A percentile compares a stretch with the other conserved stretches of the same genome.
phyloP scores from a whole-genome alignment of 2,329 filamentous ascomycete species.

The Colletotrichum agaves region DNA sequence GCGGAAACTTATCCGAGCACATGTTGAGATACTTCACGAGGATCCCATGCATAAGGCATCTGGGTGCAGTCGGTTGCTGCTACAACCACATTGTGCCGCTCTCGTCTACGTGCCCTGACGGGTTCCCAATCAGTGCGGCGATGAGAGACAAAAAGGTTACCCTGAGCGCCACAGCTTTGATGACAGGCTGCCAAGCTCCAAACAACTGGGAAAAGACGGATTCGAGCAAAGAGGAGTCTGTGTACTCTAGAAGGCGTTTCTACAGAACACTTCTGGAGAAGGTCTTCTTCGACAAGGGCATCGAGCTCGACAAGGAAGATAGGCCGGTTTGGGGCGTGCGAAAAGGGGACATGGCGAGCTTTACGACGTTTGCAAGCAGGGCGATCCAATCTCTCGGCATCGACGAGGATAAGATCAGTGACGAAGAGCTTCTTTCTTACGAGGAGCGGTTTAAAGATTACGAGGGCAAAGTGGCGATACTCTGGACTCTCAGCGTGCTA shows the following conservation, averaged over 20 bases:
- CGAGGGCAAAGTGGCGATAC: conserved; percentile 44
- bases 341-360: conserved; percentile 44
- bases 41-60: conserved; percentile 38
- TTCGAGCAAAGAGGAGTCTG: conserved; percentile 32
- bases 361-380: conserved; percentile 42
- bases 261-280: conserved; percentile 45
- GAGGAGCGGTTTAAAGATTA: conserved; percentile 40
- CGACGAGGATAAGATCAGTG: conserved; percentile 30
- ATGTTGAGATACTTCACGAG: conserved; percentile 46
- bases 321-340: conserved; percentile 46
- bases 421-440: conserved; percentile 41
- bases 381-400: conserved; percentile 42
- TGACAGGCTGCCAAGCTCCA: conserved; percentile 48
- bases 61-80: conserved; percentile 47
- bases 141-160: conserved; percentile 39
- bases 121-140: conserved; percentile 51
- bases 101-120: conserved; percentile 50
- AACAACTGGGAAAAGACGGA: conserved; percentile 46
- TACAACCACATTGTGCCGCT: conserved; percentile 47
- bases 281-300: conserved; percentile 41
- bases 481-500: conserved; percentile 47
- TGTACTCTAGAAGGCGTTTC: conserved; percentile 42
- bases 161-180: conserved; percentile 46
- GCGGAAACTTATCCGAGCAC: conserved; percentile 47
- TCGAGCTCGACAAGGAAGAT: conserved; percentile 30